Base-by-base conservation (phyloP, 1,139 yeast species). In the Saccharomycopsis hybrid region DNA sequence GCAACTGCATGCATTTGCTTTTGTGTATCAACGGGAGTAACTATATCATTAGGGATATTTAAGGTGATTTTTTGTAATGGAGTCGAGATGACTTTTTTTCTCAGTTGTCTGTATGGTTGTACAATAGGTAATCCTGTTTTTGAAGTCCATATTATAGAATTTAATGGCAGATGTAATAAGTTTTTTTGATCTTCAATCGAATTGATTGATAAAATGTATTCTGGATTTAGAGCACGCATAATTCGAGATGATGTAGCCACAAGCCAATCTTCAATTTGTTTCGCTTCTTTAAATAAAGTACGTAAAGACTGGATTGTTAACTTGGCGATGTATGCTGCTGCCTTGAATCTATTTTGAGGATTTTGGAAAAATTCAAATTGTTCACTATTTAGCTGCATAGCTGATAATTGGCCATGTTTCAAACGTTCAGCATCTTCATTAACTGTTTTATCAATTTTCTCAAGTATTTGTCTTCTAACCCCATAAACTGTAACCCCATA, bases 251-350 rank as follows among this genome's bases (percentile, higher is more conserved):
- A 43, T 3, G 29, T 27, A 27, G 32, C 38, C 5, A 36, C 41
- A n/a, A 43, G 36, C 46, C 46, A 43, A 18, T 43, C 46, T 35
- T 43, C 46, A 35, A 43, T 43, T n/a, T 25, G 29, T n/a, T 43
- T 43, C 29, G 46, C 46, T 4, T 36, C 33, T 18, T 13, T 43
- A 31, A 43, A 43, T 18, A 43, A 36, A 30, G 32, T 37, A 13
- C 36, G 31, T 11, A 43, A 40, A 18, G 46, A 8, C 4, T 33
- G 27, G 28, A 36, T 31, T 9, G 35, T 24, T 13, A 43, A 13
- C 7, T 43, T 36, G 11, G 46, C 28, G 4, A 43, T 13, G 8
- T 43, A 35, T 29, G 27, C 29, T 4, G 46, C 46, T 24, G 38
- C 35, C 27, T 27, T 8, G 7, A 24, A 27, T 13, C 32, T 28